phyloP scores from a whole-genome alignment of 2,329 filamentous ascomycete species.

The Calonectria montana region DNA sequence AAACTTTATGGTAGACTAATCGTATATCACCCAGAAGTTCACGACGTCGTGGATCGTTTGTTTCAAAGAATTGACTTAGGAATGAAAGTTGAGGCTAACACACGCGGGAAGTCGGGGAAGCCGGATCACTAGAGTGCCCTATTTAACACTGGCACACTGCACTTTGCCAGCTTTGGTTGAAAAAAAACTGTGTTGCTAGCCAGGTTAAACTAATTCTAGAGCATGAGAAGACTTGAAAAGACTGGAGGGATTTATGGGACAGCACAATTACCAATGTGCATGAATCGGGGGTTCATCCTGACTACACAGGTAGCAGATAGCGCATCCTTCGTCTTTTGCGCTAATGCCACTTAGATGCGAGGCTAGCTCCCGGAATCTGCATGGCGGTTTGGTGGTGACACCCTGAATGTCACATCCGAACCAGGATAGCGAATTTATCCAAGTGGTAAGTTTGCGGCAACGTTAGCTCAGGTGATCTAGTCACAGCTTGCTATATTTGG shows the following conservation, averaged over 20 bases:
- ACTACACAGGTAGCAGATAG: background rate
- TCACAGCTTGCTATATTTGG: background rate
- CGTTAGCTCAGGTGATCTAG: background rate
- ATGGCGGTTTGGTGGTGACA: background rate
- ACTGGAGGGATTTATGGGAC: background rate
- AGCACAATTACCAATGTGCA: background rate
- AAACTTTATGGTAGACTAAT: background rate
- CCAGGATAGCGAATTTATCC: background rate
- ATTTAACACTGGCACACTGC: background rate
- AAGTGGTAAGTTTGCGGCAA: background rate
- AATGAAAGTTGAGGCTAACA: background rate
- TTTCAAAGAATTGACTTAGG: background rate
- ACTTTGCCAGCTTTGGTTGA: background rate
- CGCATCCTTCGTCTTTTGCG: background rate
- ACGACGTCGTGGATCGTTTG: background rate
- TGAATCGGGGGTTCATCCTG: background rate
- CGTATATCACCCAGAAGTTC: background rate
- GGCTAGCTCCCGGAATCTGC: background rate
- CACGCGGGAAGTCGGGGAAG: background rate
- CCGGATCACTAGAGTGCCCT: background rate
- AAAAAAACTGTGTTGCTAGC: background rate
- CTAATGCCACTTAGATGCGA: background rate
- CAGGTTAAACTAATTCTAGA: too few species aligned
- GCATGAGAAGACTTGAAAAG: background rate
- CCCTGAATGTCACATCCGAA: background rate